Evolutionary conservation across 441 rosid species (phyloP).

Genomic region (Francoa sonchifolia): DNA sequence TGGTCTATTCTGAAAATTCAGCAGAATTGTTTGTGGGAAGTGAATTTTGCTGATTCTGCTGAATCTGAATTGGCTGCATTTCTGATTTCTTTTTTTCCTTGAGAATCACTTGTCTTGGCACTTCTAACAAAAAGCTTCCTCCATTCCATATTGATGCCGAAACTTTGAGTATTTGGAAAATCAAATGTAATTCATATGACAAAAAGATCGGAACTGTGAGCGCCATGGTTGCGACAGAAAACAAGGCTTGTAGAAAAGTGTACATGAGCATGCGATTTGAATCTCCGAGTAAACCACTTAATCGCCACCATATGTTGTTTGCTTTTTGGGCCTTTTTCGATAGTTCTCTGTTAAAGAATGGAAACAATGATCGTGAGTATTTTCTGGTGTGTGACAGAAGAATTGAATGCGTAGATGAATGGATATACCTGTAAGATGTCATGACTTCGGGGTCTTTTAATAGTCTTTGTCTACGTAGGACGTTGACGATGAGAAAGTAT

Average conservation of each 20-base stretch:
- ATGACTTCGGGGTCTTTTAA: slow-evolving; percentile 95
- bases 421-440: slow-evolving; percentile 82
- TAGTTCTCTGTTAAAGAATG: slow-evolving; percentile 41
- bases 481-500: slow-evolving; percentile 81
- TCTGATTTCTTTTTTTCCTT: slow-evolving; percentile 63
- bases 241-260: slow-evolving; percentile 57
- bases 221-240: slow-evolving; percentile 87
- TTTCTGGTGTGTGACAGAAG: not conserved
- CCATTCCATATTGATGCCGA: slow-evolving; percentile 90
- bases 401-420: slow-evolving; percentile 1
- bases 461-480: slow-evolving; percentile 77
- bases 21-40: slow-evolving; percentile 4
- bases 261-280: slow-evolving; percentile 74
- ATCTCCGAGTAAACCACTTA: slow-evolving; percentile 73
- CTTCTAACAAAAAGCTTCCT: slow-evolving; percentile 79
- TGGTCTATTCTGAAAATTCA: not conserved
- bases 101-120: slow-evolving; percentile 81
- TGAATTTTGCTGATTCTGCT: slow-evolving; percentile 18
- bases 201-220: slow-evolving; percentile 83
- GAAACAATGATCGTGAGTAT: not conserved
- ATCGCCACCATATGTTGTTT: slow-evolving; percentile 73
- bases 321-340: slow-evolving; percentile 86
- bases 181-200: slow-evolving; percentile 49
- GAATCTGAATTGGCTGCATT: slow-evolving; percentile 23
- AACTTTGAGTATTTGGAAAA: slow-evolving; percentile 74